Conservation (phyloP, 176 grass and related monocot species). For the Sorghum bicolor region Sorghum_bicolor_NCBIv3 NC_012879.2:8259001-8259500, state of each 20-base stretch:
- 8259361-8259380: slow-evolving; percentile 66
- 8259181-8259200: slow-evolving; percentile 46
- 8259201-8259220: slow-evolving; percentile 49
- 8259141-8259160: slow-evolving; percentile 74
- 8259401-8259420: slow-evolving; percentile 46
- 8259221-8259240: slow-evolving; percentile 59
- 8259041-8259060: slow-evolving; percentile 72
- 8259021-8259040: slow-evolving; percentile 52
- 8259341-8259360: slow-evolving; percentile 81
- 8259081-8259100: slow-evolving; percentile 41
- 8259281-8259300: slow-evolving; percentile 61
- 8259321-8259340: slow-evolving; percentile 52
- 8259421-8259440: slow-evolving; percentile 64
- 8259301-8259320: slow-evolving; percentile 68
- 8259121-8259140: slow-evolving; percentile 64
- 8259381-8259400: slow-evolving; percentile 49
- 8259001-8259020: slow-evolving; percentile 51
- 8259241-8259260: slow-evolving; percentile 76
- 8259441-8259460: slow-evolving; percentile 65
- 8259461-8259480: slow-evolving; percentile 50
- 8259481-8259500: slow-evolving; percentile 62
- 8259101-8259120: slow-evolving; percentile 53
- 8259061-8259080: slow-evolving; percentile 52
- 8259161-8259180: slow-evolving; percentile 48
- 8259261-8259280: slow-evolving; percentile 50